Evolutionary conservation across 169 alveolate species (phyloP).

Genomic region (Plasmodium gallinaceum): DNA sequence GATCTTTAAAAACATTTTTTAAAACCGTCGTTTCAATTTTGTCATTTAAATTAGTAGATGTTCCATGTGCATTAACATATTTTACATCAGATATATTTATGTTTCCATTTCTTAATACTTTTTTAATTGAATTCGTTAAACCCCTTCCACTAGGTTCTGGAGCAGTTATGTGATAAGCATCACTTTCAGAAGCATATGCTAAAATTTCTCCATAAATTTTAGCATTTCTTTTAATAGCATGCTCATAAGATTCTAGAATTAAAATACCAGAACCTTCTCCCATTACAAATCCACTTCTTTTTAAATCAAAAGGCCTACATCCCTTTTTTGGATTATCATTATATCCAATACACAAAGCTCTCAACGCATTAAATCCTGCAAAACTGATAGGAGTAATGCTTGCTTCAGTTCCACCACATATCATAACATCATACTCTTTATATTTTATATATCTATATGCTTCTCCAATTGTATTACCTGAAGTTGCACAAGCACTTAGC

Average conservation of each 20-base stretch:
- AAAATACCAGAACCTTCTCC: slow-evolving; percentile 93
- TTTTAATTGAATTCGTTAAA: slow-evolving; percentile 76
- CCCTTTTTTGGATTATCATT: slow-evolving; percentile 88
- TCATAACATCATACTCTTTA: slow-evolving; percentile 88
- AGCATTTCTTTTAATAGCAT: slow-evolving; percentile 91
- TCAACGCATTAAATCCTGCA: slow-evolving; percentile 85
- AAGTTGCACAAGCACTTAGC: slow-evolving; percentile 89
- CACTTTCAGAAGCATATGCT: slow-evolving; percentile 86
- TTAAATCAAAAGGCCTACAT: slow-evolving; percentile 90
- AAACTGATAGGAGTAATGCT: slow-evolving; percentile 86
- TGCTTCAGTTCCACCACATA: slow-evolving; percentile 91
- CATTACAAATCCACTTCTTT: slow-evolving; percentile 92
- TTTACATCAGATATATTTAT: slow-evolving; percentile 78
- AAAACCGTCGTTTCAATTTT: slow-evolving; percentile 81
- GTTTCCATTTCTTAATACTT: slow-evolving; percentile 77
- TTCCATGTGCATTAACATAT: slow-evolving; percentile 86
- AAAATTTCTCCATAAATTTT: slow-evolving; percentile 89
- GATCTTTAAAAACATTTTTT: slow-evolving; percentile 80
- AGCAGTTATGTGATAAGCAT: slow-evolving; percentile 85
- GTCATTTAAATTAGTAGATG: slow-evolving; percentile 84
- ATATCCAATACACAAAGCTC: slow-evolving; percentile 87
- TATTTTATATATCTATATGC: slow-evolving; percentile 84
- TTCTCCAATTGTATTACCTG: slow-evolving; percentile 88
- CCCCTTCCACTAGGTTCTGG: slow-evolving; percentile 84
- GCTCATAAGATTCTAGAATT: slow-evolving; percentile 88